A percentile compares a stretch with the other conserved stretches of the same genome.
phyloP scores from a whole-genome alignment of 306 rosid genomes.

The Cicer yamashitae region DNA sequence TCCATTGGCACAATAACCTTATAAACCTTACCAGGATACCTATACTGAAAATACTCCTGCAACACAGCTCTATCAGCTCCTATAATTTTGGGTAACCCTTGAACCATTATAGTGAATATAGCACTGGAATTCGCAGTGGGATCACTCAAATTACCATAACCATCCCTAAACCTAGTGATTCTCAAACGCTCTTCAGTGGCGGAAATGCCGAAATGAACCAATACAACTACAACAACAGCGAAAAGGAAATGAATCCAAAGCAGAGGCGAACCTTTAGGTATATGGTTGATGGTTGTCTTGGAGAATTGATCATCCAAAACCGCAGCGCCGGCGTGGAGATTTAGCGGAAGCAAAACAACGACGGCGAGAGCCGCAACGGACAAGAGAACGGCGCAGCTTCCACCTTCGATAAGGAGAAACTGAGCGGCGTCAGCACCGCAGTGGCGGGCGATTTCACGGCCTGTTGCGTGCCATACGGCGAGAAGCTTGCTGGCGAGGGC shows the following conservation, averaged over 20 bases:
- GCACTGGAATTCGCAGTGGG: constrained; percentile 74
- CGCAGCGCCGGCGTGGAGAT: constrained; percentile 74
- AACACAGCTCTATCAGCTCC: constrained; percentile 69
- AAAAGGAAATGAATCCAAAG: constrained; percentile 95
- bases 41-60: constrained; percentile 83
- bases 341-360: constrained; percentile 70
- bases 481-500: constrained; percentile 79
- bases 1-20: constrained; percentile 84
- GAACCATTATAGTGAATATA: constrained; percentile 90
- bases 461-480: constrained; percentile 92
- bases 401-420: constrained; percentile 89
- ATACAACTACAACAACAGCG: constrained; percentile 60
- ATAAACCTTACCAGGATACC: constrained; percentile 90
- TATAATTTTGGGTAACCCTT: constrained; percentile 80
- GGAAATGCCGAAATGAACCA: constrained; percentile 79
- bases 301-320: constrained; percentile 75
- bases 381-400: constrained; percentile 77
- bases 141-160: constrained; percentile 79
- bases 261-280: constrained; percentile 73
- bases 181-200: constrained; percentile 69
- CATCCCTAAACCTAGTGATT: constrained; percentile 88
- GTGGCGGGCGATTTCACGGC: constrained; percentile 84
- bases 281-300: constrained; percentile 80
- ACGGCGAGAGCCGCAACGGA: constrained; percentile 61
- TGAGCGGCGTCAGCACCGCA: constrained; percentile 98